phyloP scores from a whole-genome alignment of 768 basidiomycete genomes.

The Tubosaeta sp. region DNA sequence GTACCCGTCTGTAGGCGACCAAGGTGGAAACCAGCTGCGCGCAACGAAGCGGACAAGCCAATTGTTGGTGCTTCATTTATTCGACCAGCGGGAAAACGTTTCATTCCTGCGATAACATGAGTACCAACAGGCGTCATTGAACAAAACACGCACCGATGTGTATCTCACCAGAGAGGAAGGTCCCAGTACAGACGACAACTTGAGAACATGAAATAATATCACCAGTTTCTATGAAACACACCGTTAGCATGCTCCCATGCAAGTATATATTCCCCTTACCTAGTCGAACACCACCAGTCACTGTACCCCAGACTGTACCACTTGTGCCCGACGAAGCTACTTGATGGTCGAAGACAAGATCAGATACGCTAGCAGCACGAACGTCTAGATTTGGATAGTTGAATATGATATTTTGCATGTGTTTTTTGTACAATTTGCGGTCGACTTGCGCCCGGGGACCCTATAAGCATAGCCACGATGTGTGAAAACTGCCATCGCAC shows the following conservation, averaged over 20 bases:
- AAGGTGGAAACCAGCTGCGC: conserved; percentile 72
- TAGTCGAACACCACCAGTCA: conserved; percentile 68
- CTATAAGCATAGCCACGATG: conserved; percentile 34
- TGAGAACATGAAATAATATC: conserved; percentile 72
- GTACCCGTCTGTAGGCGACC: conserved; percentile 85
- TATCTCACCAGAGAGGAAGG: conserved; percentile 87
- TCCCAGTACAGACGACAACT: conserved; percentile 88
- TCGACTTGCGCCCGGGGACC: conserved; percentile 90
- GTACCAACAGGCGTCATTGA: not conserved
- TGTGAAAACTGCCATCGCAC: too few relatives aligned
- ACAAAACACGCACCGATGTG: conserved; percentile 60
- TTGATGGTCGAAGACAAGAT: conserved; percentile 63
- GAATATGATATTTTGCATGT: conserved; percentile 71
- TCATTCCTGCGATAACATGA: conserved; percentile 45
- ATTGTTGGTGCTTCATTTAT: conserved; percentile 66
- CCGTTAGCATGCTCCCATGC: not conserved
- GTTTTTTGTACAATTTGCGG: conserved; percentile 72
- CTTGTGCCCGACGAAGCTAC: conserved; percentile 20
- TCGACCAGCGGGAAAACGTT: conserved; percentile 73
- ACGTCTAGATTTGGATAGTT: conserved; percentile 68
- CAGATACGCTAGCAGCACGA: conserved; percentile 71
- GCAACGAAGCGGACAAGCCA: conserved; percentile 74
- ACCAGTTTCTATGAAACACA: conserved; percentile 52
- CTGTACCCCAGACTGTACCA: conserved; percentile 43
- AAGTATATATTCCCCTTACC: conserved; percentile 36